A percentile compares a stretch with the other conserved stretches of the same genome.
Conservation (phyloP, 2,329 filamentous ascomycete genomes). For the Mollisia scopiformis region DNA sequence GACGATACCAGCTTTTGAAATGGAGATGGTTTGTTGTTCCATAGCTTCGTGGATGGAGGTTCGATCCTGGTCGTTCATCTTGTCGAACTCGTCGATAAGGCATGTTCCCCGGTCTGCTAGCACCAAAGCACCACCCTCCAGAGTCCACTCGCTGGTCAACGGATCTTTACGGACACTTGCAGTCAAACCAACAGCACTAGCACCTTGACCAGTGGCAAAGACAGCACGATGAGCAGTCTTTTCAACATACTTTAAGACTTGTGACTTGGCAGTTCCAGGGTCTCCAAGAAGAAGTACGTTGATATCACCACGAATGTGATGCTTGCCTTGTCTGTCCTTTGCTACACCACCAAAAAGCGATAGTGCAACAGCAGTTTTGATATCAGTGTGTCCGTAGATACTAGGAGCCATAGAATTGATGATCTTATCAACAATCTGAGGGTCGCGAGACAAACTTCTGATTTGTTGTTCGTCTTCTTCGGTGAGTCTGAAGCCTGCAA, state of each 20-base stretch:
- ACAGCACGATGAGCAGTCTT: conserved; percentile 96
- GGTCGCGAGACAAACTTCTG: conserved; percentile 83
- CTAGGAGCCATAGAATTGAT: conserved; percentile 92
- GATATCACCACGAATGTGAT: conserved; percentile 94
- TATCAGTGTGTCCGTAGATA: conserved; percentile 95
- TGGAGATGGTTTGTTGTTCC: conserved; percentile 99
- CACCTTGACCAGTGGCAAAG: conserved; percentile 96
- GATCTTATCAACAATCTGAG: conserved; percentile 90
- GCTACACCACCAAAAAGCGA: conserved; percentile 94
- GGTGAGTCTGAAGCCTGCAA: conserved; percentile 93
- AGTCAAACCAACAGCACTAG: conserved; percentile 95
- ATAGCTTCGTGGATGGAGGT: conserved; percentile 99
- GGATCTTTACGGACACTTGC: conserved; percentile 95
- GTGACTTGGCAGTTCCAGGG: conserved; percentile 96
- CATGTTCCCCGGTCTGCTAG: conserved; percentile 94
- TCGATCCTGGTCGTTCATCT: conserved; percentile 99
- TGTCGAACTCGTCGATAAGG: conserved; percentile 98
- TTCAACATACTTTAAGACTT: conserved; percentile 96
- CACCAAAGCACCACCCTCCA: conserved; percentile 94
- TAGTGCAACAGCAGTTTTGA: conserved; percentile 94
- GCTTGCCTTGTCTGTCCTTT: conserved; percentile 86
- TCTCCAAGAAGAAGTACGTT: conserved; percentile 96
- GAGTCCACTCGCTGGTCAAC: conserved; percentile 93
- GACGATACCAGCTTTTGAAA: conserved; percentile 97
- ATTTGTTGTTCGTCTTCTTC: conserved; percentile 95